Percentiles rank a stretch among this genome's conserved stretches.
These are phyloP conservation scores for Macrolepiota dolichaula DNA, from an alignment of 768 basidiomycete species.

Conservation along the genomic window DNA sequence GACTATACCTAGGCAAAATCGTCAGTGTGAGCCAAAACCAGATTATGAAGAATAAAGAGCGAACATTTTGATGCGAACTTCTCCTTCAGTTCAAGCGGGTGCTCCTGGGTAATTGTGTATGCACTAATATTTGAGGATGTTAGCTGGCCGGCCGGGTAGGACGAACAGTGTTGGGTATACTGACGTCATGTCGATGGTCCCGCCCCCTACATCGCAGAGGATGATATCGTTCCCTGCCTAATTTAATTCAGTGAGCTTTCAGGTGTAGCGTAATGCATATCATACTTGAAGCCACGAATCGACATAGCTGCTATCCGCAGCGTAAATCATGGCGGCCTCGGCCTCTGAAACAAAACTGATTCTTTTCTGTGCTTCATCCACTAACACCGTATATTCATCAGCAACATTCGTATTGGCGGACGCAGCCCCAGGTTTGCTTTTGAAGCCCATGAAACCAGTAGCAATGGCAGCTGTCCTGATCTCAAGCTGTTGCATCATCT, in stretches of 20 bases:
- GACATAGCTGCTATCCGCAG: neutral
- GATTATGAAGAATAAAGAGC: neutral
- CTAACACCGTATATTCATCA: neutral
- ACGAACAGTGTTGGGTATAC: neutral
- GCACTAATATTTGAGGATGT: neutral
- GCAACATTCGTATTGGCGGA: neutral
- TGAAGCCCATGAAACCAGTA: neutral
- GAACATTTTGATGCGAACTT: constrained; percentile 1
- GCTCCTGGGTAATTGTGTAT: neutral
- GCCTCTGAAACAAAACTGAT: constrained; percentile 1
- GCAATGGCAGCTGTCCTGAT: neutral
- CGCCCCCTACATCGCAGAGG: constrained; percentile 1
- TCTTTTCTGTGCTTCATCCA: neutral
- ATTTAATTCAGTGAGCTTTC: neutral
- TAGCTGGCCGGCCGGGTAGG: neutral
- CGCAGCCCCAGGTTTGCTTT: neutral
- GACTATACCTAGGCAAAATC: neutral
- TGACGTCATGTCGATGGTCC: constrained; percentile 1
- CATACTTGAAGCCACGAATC: neutral
- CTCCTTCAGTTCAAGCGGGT: neutral
- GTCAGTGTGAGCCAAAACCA: neutral
- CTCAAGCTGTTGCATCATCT: neutral
- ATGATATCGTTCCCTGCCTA: neutral
- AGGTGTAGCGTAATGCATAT: neutral
- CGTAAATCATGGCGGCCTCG: constrained; percentile 2